These are phyloP conservation scores for Xanthoconium separans DNA, from an alignment of 1,284 basidiomycete species.

Conservation along the genomic window DNA sequence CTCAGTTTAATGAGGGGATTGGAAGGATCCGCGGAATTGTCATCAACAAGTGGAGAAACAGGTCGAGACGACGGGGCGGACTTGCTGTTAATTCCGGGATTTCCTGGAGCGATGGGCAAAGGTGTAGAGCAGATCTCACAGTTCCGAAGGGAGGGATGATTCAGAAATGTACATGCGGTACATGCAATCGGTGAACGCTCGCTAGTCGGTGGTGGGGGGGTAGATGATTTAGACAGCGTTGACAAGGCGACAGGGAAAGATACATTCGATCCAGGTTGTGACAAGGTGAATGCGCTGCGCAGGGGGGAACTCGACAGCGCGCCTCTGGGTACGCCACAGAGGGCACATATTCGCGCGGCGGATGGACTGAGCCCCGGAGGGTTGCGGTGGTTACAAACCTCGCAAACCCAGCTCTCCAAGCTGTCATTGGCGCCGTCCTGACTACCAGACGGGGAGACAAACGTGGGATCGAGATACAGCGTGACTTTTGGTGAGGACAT, in stretches of 20 bases:
- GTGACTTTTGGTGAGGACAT: slow-evolving; percentile 90
- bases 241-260: slow-evolving; percentile 28
- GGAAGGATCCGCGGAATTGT: slow-evolving; percentile 32
- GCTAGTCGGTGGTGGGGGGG: slow-evolving; percentile 19
- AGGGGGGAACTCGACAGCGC: slow-evolving; percentile 34
- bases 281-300: slow-evolving; percentile 35
- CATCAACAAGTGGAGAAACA: slow-evolving; percentile 46
- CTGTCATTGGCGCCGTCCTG: slow-evolving; percentile 28
- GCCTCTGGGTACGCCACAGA: slow-evolving; percentile 72
- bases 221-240: slow-evolving; percentile 14
- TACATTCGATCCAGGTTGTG: slow-evolving; percentile 38
- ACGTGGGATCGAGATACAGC: slow-evolving; percentile 53
- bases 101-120: slow-evolving; percentile 41
- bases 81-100: slow-evolving; percentile 37
- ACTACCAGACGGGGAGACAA: slow-evolving; percentile 21
- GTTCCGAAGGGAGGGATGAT: slow-evolving; percentile 69
- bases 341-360: slow-evolving; percentile 62
- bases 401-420: slow-evolving; percentile 76
- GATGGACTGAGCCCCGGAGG: slow-evolving; percentile 64
- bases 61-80: slow-evolving; percentile 63
- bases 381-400: slow-evolving; percentile 83
- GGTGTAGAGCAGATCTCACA: slow-evolving; percentile 91
- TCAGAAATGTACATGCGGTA: slow-evolving; percentile 89
- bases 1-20: slow-evolving; percentile 67
- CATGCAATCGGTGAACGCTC: slow-evolving; percentile 52